phyloP scores from a whole-genome alignment of 106 monocot species.

The Platanthera guangdongensis region DNA sequence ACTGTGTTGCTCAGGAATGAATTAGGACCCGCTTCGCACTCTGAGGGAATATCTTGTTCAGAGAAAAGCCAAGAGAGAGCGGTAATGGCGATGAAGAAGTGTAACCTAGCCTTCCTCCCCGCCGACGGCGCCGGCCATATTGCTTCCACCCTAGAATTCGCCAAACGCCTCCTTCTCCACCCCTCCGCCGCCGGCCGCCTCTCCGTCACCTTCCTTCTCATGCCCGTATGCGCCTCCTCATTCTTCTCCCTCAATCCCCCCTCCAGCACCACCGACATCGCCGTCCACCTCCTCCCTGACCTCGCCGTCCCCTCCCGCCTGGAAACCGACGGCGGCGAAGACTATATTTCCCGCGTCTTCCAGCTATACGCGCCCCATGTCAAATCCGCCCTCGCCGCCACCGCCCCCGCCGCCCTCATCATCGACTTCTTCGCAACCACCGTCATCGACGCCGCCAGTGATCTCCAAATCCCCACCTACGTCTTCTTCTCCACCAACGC shows the following conservation, averaged over 20 bases:
- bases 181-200: background rate
- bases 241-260: background rate
- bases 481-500: conserved; percentile 17
- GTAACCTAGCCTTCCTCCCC: background rate
- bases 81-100: background rate
- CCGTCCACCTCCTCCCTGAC: background rate
- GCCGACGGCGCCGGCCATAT: background rate
- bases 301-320: background rate
- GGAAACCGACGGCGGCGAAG: background rate
- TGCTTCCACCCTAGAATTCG: background rate
- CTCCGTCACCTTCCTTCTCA: background rate
- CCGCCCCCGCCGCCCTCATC: conserved; percentile 14
- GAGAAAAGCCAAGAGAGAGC: background rate
- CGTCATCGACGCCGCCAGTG: conserved; percentile 19
- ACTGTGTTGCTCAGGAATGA: too few relatives aligned
- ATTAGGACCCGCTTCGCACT: too few relatives aligned
- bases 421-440: conserved; percentile 17
- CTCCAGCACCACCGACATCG: background rate
- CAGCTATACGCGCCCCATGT: conserved; percentile 13
- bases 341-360: conserved; percentile 8
- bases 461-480: conserved; percentile 22
- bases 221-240: background rate
- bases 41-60: too few relatives aligned
- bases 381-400: background rate
- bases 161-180: conserved; percentile 2